These are phyloP conservation scores for Talaromyces atroroseus DNA, from an alignment of 2,329 filamentous ascomycete species.

Conservation along the genomic window DNA sequence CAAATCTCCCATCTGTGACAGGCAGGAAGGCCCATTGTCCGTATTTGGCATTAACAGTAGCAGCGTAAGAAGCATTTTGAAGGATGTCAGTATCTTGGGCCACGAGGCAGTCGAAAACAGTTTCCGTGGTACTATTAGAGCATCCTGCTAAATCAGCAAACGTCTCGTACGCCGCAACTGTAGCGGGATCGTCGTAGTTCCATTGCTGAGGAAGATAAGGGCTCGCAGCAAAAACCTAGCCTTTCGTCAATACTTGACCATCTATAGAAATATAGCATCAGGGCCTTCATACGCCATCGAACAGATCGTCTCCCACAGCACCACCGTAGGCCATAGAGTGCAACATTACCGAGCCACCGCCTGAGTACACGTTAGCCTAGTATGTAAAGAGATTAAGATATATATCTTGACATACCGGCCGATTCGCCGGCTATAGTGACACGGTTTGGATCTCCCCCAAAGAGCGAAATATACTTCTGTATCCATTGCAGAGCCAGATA, in stretches of 20 bases:
- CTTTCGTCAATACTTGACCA: not conserved
- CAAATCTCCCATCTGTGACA: constrained; percentile 47
- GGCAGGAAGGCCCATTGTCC: constrained; percentile 45
- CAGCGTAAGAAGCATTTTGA: constrained; percentile 28
- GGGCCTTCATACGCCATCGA: not conserved
- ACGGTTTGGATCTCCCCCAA: constrained; percentile 49
- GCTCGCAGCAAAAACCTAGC: constrained; percentile 33
- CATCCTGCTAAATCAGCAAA: constrained; percentile 42
- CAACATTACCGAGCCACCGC: constrained; percentile 27
- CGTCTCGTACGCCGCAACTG: constrained; percentile 41
- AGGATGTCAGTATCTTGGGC: constrained; percentile 28
- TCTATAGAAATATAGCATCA: constrained; percentile 14
- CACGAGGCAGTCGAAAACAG: constrained; percentile 40
- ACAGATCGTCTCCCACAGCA: not conserved
- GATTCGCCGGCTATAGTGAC: constrained; percentile 50
- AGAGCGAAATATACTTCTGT: constrained; percentile 48
- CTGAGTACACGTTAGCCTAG: not conserved
- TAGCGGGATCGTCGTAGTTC: constrained; percentile 42
- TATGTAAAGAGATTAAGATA: not conserved
- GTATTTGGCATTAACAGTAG: constrained; percentile 36
- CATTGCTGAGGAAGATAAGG: constrained; percentile 56
- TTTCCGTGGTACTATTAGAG: constrained; percentile 15
- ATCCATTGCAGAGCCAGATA: constrained; percentile 55
- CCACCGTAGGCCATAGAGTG: constrained; percentile 13
- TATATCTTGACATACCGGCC: constrained; percentile 29